Conservation (phyloP, 148 eudicot genomes). For the Hydrangea macrophylla region DNA sequence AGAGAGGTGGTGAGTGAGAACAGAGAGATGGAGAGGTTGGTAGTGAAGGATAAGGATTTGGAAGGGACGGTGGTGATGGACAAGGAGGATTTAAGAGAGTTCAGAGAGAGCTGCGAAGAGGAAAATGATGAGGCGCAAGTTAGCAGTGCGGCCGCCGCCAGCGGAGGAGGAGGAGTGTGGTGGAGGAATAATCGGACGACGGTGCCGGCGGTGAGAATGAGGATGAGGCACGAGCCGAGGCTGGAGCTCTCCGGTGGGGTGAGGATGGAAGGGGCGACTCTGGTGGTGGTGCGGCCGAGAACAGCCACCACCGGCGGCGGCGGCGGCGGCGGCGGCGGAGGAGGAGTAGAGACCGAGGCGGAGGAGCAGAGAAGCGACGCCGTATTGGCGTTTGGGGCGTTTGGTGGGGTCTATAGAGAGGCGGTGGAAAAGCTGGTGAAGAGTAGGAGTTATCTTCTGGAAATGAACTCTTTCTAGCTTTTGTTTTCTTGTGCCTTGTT, state of each 20-base stretch:
- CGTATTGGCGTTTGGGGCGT: conserved; percentile 18
- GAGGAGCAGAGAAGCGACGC: conserved; percentile 24
- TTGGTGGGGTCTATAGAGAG: conserved; percentile 30
- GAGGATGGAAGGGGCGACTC: conserved; percentile 35
- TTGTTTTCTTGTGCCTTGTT: too few relatives aligned
- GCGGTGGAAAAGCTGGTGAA: conserved; percentile 34
- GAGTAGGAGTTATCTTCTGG: conserved; percentile 32
- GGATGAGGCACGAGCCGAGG: conserved; percentile 35
- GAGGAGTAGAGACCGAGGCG: background rate
- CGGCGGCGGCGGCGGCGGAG: too few relatives aligned
- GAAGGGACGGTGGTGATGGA: conserved; percentile 37
- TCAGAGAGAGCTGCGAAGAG: conserved; percentile 13
- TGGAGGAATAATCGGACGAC: conserved; percentile 30
- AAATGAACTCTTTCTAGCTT: conserved; percentile 37
- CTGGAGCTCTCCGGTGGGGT: conserved; percentile 29
- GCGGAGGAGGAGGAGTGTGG: conserved; percentile 29
- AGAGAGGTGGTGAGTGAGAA: conserved; percentile 29
- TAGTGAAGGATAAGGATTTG: conserved; percentile 29
- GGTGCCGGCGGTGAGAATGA: conserved; percentile 43
- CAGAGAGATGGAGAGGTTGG: conserved; percentile 11
- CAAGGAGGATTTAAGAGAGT: conserved; percentile 23
- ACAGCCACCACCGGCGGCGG: background rate
- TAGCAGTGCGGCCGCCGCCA: too few relatives aligned
- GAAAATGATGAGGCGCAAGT: background rate
- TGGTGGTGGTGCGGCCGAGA: conserved; percentile 33